Conservation (phyloP, 768 basidiomycete species). For the Gymnopilus junonius region DNA sequence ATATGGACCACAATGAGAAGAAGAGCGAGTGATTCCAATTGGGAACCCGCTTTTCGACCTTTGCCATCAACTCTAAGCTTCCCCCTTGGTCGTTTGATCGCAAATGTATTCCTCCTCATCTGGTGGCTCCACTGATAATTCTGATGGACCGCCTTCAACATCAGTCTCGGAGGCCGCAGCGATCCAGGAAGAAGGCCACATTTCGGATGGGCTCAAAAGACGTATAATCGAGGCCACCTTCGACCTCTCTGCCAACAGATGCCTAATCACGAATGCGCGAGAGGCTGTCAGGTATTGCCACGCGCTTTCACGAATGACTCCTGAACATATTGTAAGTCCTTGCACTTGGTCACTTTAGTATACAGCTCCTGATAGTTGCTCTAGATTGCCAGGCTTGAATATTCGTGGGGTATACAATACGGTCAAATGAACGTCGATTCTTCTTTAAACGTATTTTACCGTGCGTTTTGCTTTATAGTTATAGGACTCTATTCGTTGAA, state of each 20-base stretch:
- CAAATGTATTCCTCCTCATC: neutral
- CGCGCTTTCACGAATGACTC: neutral
- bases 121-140: neutral
- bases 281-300: neutral
- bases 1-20: neutral
- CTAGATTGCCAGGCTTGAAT: neutral
- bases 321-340: neutral
- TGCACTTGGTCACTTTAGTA: neutral
- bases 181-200: neutral
- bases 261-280: neutral
- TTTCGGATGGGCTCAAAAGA: neutral
- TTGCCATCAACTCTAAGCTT: neutral
- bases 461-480: neutral
- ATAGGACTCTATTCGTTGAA: neutral
- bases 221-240: neutral
- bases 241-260: neutral
- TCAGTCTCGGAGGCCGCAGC: neutral
- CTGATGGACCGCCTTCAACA: neutral
- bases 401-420: neutral
- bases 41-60: neutral
- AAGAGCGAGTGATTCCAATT: neutral
- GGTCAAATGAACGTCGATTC: neutral
- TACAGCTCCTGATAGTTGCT: neutral
- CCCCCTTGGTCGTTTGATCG: neutral
- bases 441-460: neutral